Evolutionary conservation across 768 basidiomycete species (phyloP).

Genomic region (Serendipita sp.): DNA sequence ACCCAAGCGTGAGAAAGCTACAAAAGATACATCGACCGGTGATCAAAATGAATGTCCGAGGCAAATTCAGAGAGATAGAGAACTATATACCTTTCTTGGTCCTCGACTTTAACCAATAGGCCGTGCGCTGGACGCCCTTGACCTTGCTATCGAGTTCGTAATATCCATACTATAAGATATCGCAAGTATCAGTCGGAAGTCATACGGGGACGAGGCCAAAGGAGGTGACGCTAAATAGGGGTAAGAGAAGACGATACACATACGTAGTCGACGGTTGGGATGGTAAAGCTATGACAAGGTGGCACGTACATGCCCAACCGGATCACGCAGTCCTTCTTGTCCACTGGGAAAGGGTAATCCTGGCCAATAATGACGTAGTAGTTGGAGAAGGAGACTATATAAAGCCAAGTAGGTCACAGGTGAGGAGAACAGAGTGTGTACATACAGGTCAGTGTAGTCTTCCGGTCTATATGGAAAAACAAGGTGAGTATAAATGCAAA

Average conservation of each 20-base stretch:
- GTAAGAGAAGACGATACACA: neutral
- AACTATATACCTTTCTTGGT: neutral
- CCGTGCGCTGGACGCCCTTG: neutral
- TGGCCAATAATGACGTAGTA: neutral
- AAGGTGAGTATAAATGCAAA: too few species aligned
- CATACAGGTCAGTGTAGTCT: neutral
- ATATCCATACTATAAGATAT: neutral
- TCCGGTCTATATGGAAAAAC: neutral
- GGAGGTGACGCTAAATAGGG: too few species aligned
- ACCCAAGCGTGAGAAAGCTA: neutral
- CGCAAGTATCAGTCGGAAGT: too few species aligned
- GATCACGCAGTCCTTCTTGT: neutral
- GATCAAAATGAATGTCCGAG: too few species aligned
- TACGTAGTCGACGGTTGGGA: slow-evolving; percentile 3
- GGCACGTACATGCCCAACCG: neutral
- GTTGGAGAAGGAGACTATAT: neutral
- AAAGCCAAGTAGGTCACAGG: neutral
- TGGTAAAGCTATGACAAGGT: neutral
- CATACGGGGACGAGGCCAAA: too few species aligned
- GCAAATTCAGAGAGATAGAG: too few species aligned
- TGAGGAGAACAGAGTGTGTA: neutral
- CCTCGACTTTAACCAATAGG: neutral
- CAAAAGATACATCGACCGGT: neutral
- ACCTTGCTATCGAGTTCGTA: neutral
- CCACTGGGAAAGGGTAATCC: neutral